phyloP scores from a whole-genome alignment of 371 early-diverging fungal genomes.

The Chytridiales sp. region DNA sequence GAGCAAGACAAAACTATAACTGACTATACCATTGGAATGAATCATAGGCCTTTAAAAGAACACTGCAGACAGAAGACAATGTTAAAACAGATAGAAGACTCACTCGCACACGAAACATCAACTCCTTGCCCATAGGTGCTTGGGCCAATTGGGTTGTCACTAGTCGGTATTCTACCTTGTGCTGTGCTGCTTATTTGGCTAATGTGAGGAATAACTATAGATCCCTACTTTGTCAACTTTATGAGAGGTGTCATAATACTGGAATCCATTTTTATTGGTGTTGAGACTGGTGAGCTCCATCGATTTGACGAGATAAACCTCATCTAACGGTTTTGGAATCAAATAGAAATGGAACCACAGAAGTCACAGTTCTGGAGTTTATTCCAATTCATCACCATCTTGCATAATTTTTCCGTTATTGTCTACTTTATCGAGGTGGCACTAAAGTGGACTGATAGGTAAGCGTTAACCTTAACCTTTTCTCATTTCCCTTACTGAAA shows the following conservation, averaged over 20 bases:
- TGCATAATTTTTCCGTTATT: slow-evolving; percentile 33
- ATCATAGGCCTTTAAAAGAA: slow-evolving; percentile 39
- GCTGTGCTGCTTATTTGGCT: not conserved
- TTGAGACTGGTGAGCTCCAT: slow-evolving; percentile 17
- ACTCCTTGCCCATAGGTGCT: slow-evolving; percentile 36
- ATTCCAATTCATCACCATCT: slow-evolving; percentile 31
- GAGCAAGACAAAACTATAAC: too few species aligned
- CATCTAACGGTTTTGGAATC: too few species aligned
- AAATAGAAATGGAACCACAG: slow-evolving; percentile 16
- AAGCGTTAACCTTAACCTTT: too few species aligned
- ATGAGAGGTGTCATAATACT: slow-evolving; percentile 16
- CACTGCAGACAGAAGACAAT: slow-evolving; percentile 22
- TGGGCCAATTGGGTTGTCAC: slow-evolving; percentile 38
- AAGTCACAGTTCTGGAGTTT: slow-evolving; percentile 27
- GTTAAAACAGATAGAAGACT: slow-evolving; percentile 34
- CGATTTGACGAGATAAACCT: not conserved
- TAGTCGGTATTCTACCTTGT: not conserved
- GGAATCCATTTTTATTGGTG: slow-evolving; percentile 24
- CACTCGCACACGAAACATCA: slow-evolving; percentile 34
- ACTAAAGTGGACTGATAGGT: slow-evolving; percentile 34
- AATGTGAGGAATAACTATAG: not conserved
- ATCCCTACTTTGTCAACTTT: slow-evolving; percentile 15
- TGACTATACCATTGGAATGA: too few species aligned
- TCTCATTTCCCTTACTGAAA: too few species aligned
- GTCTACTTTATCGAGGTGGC: slow-evolving; percentile 37